These are phyloP conservation scores for Lachancea kluyveri DNA, from an alignment of 805 yeast species.

Conservation along the genomic window DNA sequence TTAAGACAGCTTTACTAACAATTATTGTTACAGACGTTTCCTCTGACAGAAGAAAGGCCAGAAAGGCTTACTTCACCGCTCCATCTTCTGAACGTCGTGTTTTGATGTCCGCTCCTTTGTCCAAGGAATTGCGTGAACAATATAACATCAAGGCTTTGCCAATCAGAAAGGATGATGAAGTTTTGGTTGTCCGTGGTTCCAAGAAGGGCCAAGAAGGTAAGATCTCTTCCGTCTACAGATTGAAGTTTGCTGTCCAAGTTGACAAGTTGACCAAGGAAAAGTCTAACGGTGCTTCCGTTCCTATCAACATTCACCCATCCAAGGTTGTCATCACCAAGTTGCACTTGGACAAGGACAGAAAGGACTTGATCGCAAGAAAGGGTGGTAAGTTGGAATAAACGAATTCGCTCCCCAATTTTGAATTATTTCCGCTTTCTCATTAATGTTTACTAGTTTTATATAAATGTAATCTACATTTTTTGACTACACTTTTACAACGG, in stretches of 20 bases:
- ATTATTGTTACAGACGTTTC: constrained; percentile 71
- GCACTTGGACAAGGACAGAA: constrained; percentile 98
- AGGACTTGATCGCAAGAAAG: constrained; percentile 94
- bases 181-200: constrained; percentile 94
- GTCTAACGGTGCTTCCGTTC: constrained; percentile 96
- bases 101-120: constrained; percentile 95
- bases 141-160: constrained; percentile 95
- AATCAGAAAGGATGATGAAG: constrained; percentile 96
- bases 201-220: constrained; percentile 99
- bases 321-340: constrained; percentile 98
- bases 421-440: constrained; percentile 7
- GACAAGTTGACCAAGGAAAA: constrained; percentile 97
- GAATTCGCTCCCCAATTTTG: no score
- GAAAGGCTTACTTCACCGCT: constrained; percentile 99
- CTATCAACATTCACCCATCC: constrained; percentile 96
- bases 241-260: constrained; percentile 92
- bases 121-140: constrained; percentile 97
- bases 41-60: constrained; percentile 97
- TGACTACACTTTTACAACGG: no score
- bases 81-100: constrained; percentile 94
- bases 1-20: constrained; percentile 27
- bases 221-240: constrained; percentile 96
- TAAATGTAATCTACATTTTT: constrained; percentile 11
- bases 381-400: constrained; percentile 93
- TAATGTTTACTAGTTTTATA: constrained; percentile 11